Evolutionary conservation across 1,284 basidiomycete genomes (phyloP), one percentile per base, ranked within the genome.

Genomic region (Fomitiporia mediterranea): DNA sequence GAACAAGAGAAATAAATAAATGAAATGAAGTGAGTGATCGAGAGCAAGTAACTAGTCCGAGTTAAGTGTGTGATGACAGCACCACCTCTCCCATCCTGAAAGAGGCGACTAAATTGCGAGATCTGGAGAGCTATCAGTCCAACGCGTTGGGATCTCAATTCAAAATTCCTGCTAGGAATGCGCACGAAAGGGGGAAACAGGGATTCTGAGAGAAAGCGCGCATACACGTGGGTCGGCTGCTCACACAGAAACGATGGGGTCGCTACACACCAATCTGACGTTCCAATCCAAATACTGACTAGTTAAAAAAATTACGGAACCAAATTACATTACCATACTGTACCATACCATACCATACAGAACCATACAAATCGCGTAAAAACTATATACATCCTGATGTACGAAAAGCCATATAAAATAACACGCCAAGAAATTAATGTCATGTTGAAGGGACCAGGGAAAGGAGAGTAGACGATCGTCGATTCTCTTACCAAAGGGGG

Each of bases 261-360:
- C 32, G 32, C 7, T 13, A 13, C 32, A 6, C 7, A 6, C 32
- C 32, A 34, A 34, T 34, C 32, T 34, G n/a, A n/a, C 25, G 27
- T 30, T 28, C 44, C 44, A 30, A n/a, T 1, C 25, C 25, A 46
- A 15, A 30, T 46, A 46, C 30, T 28, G 44, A 27, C 15, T 30
- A 46, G 44, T 9, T n/a, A n/a, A n/a, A 46, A 46, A 15, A 28
- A n/a, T 46, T 46, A 46, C 44, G 44, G 44, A 46, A 46, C 21
- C 44, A 46, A 30, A 46, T 46, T 30, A 46, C 2, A 46, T n/a
- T 30, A 30, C 2, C 44, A 43, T 13, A 39, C 23, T 23, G 21
- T n/a, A n/a, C n/a, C n/a, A n/a, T n/a, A n/a, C n/a, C n/a, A n/a
- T 30, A 30, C 2, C 44, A 43, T 13, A 39, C 23, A 43, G 21